phyloP scores from a whole-genome alignment of 106 monocot species.

The Apostasia ramifera region DNA sequence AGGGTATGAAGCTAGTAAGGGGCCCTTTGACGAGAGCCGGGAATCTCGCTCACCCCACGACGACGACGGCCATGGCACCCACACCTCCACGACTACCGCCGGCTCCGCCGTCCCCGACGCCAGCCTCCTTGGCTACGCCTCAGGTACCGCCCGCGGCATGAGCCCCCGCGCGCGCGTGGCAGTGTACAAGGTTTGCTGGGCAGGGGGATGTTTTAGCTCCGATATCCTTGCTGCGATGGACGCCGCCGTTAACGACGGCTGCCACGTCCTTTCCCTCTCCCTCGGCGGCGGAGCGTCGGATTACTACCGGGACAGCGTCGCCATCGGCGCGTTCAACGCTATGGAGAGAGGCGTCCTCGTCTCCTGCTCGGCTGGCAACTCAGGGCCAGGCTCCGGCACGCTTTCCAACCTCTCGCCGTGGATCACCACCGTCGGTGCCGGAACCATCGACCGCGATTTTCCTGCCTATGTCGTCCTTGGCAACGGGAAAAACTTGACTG shows the following conservation, averaged over 20 bases:
- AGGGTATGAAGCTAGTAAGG: slow-evolving; percentile 87
- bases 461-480: slow-evolving; percentile 67
- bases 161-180: slow-evolving; percentile 58
- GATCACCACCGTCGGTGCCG: slow-evolving; percentile 96
- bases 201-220: slow-evolving; percentile 88
- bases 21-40: slow-evolving; percentile 54
- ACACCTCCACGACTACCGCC: slow-evolving; percentile 81
- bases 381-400: slow-evolving; percentile 54
- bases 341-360: slow-evolving; percentile 84
- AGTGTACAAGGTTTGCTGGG: slow-evolving; percentile 96
- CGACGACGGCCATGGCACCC: slow-evolving; percentile 92
- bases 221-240: slow-evolving; percentile 91
- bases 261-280: slow-evolving; percentile 78
- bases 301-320: slow-evolving; percentile 79
- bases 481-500: slow-evolving; percentile 77
- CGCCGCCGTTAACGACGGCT: slow-evolving; percentile 75
- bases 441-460: slow-evolving; percentile 92
- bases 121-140: slow-evolving; percentile 70
- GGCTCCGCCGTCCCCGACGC: slow-evolving; percentile 58
- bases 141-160: slow-evolving; percentile 91
- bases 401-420: slow-evolving; percentile 92
- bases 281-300: slow-evolving; percentile 86
- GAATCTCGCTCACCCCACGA: slow-evolving; percentile 84
- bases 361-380: slow-evolving; percentile 93
- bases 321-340: slow-evolving; percentile 76